Conservation (phyloP, 108 stramenopile genomes). For the Cyclostephanos invisitatus region DNA sequence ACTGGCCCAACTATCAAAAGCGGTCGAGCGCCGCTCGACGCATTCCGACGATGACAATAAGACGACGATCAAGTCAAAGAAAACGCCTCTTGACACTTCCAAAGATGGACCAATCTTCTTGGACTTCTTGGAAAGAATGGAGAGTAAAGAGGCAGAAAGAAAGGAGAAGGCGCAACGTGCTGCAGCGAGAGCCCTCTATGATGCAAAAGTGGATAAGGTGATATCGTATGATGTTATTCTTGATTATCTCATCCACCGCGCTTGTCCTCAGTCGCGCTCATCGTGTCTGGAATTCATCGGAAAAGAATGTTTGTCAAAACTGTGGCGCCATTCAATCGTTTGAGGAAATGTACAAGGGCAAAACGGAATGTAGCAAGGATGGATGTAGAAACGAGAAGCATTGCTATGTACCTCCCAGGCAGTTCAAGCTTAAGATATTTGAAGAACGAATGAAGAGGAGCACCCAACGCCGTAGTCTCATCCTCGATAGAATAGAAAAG, state of each 20-base stretch:
- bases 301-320: conserved; percentile 9
- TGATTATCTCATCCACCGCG: not conserved
- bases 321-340: conserved; percentile 22
- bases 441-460: conserved; percentile 17
- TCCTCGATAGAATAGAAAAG: conserved; percentile 7
- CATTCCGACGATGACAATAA: not conserved
- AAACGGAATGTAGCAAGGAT: conserved; percentile 9
- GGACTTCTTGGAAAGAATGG: conserved; percentile 35
- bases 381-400: conserved; percentile 9
- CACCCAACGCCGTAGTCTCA: conserved; percentile 7
- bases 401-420: not conserved
- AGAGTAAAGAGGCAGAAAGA: conserved; percentile 12
- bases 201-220: conserved; percentile 24
- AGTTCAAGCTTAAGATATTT: conserved; percentile 6
- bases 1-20: not conserved
- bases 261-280: not conserved
- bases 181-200: conserved; percentile 15
- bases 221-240: not conserved
- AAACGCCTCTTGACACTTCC: not conserved
- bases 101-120: conserved; percentile 11
- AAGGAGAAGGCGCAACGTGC: conserved; percentile 10
- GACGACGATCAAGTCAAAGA: conserved; percentile 3
- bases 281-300: not conserved
- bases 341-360: conserved; percentile 8
- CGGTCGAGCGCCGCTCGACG: not conserved